Evolutionary conservation across 352 stramenopile genomes (phyloP).

Genomic region (Ophiocytium majus): DNA sequence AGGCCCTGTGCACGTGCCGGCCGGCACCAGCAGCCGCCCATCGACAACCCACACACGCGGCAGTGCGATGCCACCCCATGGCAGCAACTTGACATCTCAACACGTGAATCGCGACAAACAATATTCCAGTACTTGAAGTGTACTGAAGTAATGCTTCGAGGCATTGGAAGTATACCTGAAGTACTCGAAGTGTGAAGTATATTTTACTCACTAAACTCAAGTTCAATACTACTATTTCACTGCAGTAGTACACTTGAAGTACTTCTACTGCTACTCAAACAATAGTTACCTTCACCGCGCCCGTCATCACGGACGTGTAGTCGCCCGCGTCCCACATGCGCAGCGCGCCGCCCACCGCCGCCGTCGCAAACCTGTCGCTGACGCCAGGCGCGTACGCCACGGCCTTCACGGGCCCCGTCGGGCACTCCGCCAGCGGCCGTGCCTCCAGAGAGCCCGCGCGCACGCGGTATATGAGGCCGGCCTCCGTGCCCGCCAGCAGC

Average conservation of each 20-base stretch:
- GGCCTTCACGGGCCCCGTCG: constrained; percentile 69
- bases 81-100: too few relatives aligned
- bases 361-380: constrained; percentile 81
- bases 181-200: too few relatives aligned
- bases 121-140: too few relatives aligned
- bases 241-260: neutral
- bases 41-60: too few relatives aligned
- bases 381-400: constrained; percentile 71
- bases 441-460: constrained; percentile 54
- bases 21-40: too few relatives aligned
- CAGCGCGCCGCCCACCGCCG: constrained; percentile 76
- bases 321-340: constrained; percentile 81
- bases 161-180: too few relatives aligned
- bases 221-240: constrained; percentile 24
- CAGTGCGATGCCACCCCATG: too few relatives aligned
- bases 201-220: too few relatives aligned
- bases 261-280: neutral
- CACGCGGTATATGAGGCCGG: constrained; percentile 72
- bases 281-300: constrained; percentile 23
- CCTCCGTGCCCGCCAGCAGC: constrained; percentile 70
- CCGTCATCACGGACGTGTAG: constrained; percentile 67
- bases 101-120: too few relatives aligned
- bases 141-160: too few relatives aligned
- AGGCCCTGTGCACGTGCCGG: too few relatives aligned
- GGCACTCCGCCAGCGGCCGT: constrained; percentile 71